phyloP scores from a whole-genome alignment of 1,284 basidiomycete genomes.

The Fomitopsis pinicola region DNA sequence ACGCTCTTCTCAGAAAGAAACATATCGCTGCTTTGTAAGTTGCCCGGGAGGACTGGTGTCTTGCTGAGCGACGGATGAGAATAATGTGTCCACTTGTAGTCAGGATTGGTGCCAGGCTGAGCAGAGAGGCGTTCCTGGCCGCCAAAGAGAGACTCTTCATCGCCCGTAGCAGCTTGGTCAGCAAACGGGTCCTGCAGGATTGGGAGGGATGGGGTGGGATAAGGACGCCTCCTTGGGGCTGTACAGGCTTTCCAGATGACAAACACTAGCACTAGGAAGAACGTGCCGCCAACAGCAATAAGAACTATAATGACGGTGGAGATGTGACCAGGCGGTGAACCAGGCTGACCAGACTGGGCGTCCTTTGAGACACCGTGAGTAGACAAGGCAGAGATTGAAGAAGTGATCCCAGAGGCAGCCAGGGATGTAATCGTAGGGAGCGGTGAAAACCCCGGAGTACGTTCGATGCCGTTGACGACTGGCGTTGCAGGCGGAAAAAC shows the following conservation, averaged over 20 bases:
- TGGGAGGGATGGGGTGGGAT: conserved; percentile 65
- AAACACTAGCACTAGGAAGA: conserved; percentile 52
- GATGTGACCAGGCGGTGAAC: conserved; percentile 27
- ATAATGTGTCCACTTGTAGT: conserved; percentile 64
- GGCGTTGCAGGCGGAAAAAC: conserved; percentile 14
- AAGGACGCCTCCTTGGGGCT: conserved; percentile 44
- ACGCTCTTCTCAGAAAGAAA: not conserved
- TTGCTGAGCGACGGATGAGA: conserved; percentile 21
- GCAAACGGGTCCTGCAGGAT: conserved; percentile 52
- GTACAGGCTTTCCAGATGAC: conserved; percentile 43
- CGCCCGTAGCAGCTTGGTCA: conserved; percentile 34
- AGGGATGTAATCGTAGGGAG: conserved; percentile 18
- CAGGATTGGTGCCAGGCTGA: conserved; percentile 35
- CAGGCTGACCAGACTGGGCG: conserved; percentile 11
- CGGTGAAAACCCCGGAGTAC: conserved; percentile 21
- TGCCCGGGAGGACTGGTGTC: conserved; percentile 1
- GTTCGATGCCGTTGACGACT: conserved; percentile 6
- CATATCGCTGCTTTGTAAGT: not conserved
- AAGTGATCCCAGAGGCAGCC: conserved; percentile 3
- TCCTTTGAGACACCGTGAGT: conserved; percentile 4
- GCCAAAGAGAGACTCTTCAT: conserved; percentile 68
- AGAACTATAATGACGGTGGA: conserved; percentile 46
- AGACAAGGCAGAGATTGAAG: not conserved
- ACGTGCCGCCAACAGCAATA: conserved; percentile 51
- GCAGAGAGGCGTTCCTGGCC: conserved; percentile 61